These are phyloP conservation scores for Botryobasidium botryosum DNA, from an alignment of 768 basidiomycete species.

Conservation along the genomic window DNA sequence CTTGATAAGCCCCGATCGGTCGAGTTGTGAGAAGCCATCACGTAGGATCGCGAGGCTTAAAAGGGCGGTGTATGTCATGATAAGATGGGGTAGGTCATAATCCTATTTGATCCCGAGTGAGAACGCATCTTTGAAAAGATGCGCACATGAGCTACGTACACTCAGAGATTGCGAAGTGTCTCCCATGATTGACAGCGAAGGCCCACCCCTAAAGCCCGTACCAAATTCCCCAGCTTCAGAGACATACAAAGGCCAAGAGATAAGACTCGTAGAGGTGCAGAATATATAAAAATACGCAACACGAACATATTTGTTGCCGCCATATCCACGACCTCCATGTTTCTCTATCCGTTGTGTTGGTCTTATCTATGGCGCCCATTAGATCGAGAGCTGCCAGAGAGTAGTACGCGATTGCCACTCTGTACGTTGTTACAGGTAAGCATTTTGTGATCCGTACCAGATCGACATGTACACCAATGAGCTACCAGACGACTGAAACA, in stretches of 20 bases:
- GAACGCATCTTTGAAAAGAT: not conserved
- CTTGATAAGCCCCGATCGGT: slow-evolving; percentile 44
- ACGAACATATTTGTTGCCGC: slow-evolving; percentile 58
- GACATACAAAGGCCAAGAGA: slow-evolving; percentile 6
- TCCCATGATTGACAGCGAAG: slow-evolving; percentile 30
- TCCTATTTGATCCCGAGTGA: slow-evolving; percentile 10
- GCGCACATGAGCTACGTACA: slow-evolving; percentile 10
- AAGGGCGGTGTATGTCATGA: slow-evolving; percentile 88
- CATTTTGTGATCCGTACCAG: too few relatives aligned
- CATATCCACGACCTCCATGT: slow-evolving; percentile 77
- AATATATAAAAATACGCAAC: slow-evolving; percentile 5
- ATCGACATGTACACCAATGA: not conserved
- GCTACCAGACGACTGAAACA: not conserved
- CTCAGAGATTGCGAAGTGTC: slow-evolving; percentile 11
- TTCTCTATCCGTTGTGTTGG: slow-evolving; percentile 34
- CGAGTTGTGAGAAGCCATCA: slow-evolving; percentile 62
- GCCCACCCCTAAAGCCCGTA: slow-evolving; percentile 57
- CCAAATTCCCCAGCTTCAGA: slow-evolving; percentile 37
- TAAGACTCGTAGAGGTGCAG: not conserved
- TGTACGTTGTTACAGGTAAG: slow-evolving; percentile 18
- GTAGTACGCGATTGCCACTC: slow-evolving; percentile 78
- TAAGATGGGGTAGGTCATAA: slow-evolving; percentile 63
- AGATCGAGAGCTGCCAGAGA: slow-evolving; percentile 74
- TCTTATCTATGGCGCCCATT: slow-evolving; percentile 36
- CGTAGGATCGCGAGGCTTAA: slow-evolving; percentile 68